Percentiles rank a stretch among this genome's conserved stretches.
Conservation (phyloP, 2,329 filamentous ascomycete species). For the Aspergillus ibericus region DNA sequence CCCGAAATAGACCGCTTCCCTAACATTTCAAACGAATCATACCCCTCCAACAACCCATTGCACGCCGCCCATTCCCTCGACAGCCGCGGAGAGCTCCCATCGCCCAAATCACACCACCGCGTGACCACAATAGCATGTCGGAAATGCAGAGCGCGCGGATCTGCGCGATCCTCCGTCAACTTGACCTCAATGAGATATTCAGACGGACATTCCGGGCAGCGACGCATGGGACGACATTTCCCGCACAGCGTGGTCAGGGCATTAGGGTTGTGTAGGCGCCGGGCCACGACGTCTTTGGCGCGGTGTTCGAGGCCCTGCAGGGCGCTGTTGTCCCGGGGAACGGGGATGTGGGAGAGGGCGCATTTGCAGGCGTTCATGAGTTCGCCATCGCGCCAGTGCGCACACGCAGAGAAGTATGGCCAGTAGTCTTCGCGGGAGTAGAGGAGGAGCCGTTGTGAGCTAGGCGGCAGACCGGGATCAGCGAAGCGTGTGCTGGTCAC, state of each 20-base stretch:
- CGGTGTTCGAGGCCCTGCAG: constrained; percentile 45
- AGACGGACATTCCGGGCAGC: constrained; percentile 62
- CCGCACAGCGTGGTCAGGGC: constrained; percentile 54
- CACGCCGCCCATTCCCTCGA: constrained; percentile 58
- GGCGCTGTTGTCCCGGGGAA: constrained; percentile 40
- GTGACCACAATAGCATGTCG: constrained; percentile 62
- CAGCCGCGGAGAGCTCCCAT: constrained; percentile 50
- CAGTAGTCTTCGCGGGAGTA: constrained; percentile 62
- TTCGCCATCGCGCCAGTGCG: constrained; percentile 63
- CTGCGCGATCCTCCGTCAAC: constrained; percentile 55
- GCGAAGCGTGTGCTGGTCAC: constrained; percentile 57
- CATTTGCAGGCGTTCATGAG: constrained; percentile 63
- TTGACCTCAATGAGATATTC: constrained; percentile 64
- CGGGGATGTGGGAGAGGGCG: constrained; percentile 58
- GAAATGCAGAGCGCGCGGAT: constrained; percentile 47
- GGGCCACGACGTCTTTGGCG: constrained; percentile 35
- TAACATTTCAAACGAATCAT: constrained; percentile 56
- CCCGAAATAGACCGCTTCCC: constrained; percentile 59
- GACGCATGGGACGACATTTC: constrained; percentile 58
- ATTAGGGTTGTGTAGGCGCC: constrained; percentile 34
- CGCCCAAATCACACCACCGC: constrained; percentile 62
- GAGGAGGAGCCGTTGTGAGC: constrained; percentile 56
- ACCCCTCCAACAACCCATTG: constrained; percentile 48
- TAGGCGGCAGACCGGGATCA: constrained; percentile 51
- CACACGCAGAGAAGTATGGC: constrained; percentile 63